Base-by-base conservation (phyloP, 768 basidiomycete species). In the Auricularia sp. region DNA sequence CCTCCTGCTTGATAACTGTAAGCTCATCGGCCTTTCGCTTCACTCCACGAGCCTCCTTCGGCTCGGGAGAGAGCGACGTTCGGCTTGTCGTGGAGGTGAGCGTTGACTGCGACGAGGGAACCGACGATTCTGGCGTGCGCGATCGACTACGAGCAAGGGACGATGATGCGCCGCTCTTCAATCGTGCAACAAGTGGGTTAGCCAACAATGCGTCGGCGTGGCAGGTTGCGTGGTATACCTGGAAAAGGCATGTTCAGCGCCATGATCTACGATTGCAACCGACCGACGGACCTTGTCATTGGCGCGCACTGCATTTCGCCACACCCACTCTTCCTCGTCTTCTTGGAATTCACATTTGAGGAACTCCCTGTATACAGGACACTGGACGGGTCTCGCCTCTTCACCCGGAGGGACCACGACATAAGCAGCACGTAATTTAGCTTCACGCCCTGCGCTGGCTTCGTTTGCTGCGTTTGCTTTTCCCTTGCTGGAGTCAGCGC, bases 291-390 rank as follows among this genome's bases (percentile, higher is more conserved):
- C 94, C 79, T 83, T 84, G 65, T 89, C 90, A 68, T 96, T 92
- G 67, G 88, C 87, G 75, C 81, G 84, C 21, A 92, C 80, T 0
- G 95, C 93, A 72, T 99, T 96, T 73, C 83, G 85, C 94, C 94
- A 99, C 13, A 97, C 89, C 95, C 95, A 98, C 67, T 97, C 96
- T 77, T 98, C 96, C 67, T 95, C 94, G 61, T 97, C 95, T 73
- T 98, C 94, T 65, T 87, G 75, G 73, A 91, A 98, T 78, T 97
- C 96, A 68, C 87, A 85, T 79, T 92, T 91, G 75, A 98, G 81
- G 64, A 75, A 76, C 76, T 99, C 96, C 80, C 96, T 97, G 85
- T 96, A 99, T 69, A 99, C 91, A 33, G 94, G 94, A 80, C 96
- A 99, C 67, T 88, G 85, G 70, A 92, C 77, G 33, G 83, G 78